Base-by-base conservation (phyloP, 228 moss, liverwort and hornwort species). In the Sphagnum magellanicum region DNA sequence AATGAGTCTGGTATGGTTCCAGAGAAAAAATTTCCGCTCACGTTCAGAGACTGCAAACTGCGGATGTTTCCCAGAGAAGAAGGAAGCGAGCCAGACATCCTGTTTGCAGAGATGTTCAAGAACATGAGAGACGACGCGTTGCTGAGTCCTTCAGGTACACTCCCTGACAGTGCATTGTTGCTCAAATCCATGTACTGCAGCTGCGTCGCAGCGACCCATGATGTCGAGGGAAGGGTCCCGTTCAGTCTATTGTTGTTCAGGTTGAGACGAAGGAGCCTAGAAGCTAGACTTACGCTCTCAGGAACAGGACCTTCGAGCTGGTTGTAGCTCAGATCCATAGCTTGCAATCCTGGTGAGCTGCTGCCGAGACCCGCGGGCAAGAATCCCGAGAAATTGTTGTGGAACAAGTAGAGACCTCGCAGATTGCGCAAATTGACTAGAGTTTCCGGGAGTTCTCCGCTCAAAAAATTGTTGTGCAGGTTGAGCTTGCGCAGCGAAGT, bases 401-500 rank as follows among this genome's bases (percentile, higher is more conserved):
- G 71, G 66, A 95, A 95, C 49, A 95, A 68, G 6, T 92, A 87
- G 16, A 95, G 68, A 6, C 88, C 88, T 58, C 79, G 76, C 52
- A 95, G 51, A 4, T 76, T 67, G 0, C 72, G 15, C 10, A 95
- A 81, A 3, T 75, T 79, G n/a, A 88, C 83, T 4, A 95, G 74
- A 4, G 92, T 76, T 13, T 76, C 70, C 0, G 95, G 95, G 0
- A 95, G 68, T 5, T 75, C 8, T 6, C 95, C 92, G 5, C 73
- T 79, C 57, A 95, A 83, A 4, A 51, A 72, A 50, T 95, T 95
- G 53, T 88, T 66, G 10, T 90, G 95, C 0, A 95, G 49, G 0
- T 92, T 92, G 47, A 95, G 63, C 83, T 90, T 95, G 5, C 90
- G 85, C 0, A 92, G 75, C 0, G 74, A 77, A 0, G 87, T 84